phyloP scores from a whole-genome alignment of 257 asterid genomes.

The Pogostemon cablin region DNA sequence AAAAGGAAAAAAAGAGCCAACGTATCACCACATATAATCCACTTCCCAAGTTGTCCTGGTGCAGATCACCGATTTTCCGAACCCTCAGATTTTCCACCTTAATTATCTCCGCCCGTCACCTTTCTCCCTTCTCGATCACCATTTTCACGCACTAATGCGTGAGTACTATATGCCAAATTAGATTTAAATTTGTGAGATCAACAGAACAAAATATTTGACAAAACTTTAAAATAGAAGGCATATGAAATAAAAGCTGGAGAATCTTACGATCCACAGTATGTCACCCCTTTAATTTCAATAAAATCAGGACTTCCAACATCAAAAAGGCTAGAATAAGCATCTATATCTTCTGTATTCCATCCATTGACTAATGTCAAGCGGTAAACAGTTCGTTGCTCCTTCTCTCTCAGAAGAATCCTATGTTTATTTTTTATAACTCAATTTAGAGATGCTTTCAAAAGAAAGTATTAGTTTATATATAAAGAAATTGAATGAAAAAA shows the following conservation, averaged over 20 bases:
- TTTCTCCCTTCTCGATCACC: no score
- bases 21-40: no score
- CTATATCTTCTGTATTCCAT: conserved; percentile 95
- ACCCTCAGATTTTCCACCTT: no score
- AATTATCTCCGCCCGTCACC: no score
- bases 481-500: neutral
- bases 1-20: no score
- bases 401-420: conserved; percentile 89
- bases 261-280: conserved; percentile 97
- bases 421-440: conserved; percentile 22
- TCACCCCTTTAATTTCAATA: conserved; percentile 95
- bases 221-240: neutral
- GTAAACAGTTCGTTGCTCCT: conserved; percentile 92
- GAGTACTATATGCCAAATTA: no score
- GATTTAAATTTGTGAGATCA: conserved; percentile 14
- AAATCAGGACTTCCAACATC: conserved; percentile 86
- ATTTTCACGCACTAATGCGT: no score
- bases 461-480: neutral
- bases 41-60: no score
- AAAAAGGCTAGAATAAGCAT: conserved; percentile 81
- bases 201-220: neutral
- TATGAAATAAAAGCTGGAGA: neutral
- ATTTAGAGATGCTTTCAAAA: conserved; percentile 22
- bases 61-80: no score
- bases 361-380: conserved; percentile 96